Evolutionary conservation across 495 filamentous ascomycete genomes (phyloP), one percentile per base, ranked within the genome.

Genomic region (Aspergillus panamensis): DNA sequence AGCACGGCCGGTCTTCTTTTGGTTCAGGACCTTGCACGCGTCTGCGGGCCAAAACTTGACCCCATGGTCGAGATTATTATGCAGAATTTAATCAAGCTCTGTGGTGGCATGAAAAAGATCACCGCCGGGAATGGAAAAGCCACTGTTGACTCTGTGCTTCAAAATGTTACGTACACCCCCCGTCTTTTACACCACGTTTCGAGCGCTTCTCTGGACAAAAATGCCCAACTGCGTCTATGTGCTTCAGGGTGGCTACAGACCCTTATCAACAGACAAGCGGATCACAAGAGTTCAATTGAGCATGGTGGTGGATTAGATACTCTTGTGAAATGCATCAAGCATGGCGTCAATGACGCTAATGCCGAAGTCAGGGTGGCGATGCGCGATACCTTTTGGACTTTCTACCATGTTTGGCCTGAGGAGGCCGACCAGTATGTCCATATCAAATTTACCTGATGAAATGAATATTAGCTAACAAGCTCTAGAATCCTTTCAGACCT

Each of bases 41-140:
- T 79, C 16, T 85, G 87, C 43, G 90, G 91, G 2, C 79, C 91
- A 0, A 87, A 79, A 55, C 81, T 97, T 44, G 94, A 98, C 63
- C 78, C 87, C 1, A 91, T 95, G 85, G 86, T 94, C 19, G 94
- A 98, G 65, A 82, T 96, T 14, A 77, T 97, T 8, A 83, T 97
- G 71, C 91, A 94, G 56, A 90, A 87, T 57, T 80, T 96, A 59
- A 84, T 96, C 72, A 96, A 96, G 66, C 82, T 96, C 51, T 93
- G 86, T 61, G 88, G 84, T 2, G 83, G 83, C 8, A 91, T 91
- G 13, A 97, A 97, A 72, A 96, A 96, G 69, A 94, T 98, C 55
- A 84, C 80, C 14, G 88, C 91, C 0, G 82, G 92, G 58, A 84
- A 87, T 58, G 91, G 88, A 33, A 91, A 95, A 69, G 67, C 75